phyloP scores from a whole-genome alignment of 306 rosid genomes.

The Senna siamea region DNA sequence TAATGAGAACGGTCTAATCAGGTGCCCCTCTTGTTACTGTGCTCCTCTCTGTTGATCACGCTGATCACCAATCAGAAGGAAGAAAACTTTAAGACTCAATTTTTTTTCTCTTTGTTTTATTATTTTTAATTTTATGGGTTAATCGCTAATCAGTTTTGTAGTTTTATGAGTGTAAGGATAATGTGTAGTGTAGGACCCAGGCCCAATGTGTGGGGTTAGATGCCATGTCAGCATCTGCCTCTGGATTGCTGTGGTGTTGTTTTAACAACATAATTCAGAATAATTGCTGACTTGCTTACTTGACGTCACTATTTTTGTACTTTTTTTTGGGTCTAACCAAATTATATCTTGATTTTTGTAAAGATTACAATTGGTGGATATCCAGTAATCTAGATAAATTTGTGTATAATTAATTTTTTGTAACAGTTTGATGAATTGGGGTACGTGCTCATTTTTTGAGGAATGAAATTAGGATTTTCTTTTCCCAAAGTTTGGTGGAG shows the following conservation, averaged over 20 bases:
- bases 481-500: not conserved
- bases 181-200: conserved; percentile 24
- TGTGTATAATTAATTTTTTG: too few species aligned
- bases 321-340: too few species aligned
- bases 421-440: too few species aligned
- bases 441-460: too few species aligned
- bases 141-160: conserved; percentile 35
- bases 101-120: not conserved
- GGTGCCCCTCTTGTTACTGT: conserved; percentile 82
- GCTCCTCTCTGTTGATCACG: conserved; percentile 43
- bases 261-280: conserved; percentile 13
- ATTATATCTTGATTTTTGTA: too few species aligned
- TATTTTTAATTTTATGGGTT: not conserved
- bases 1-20: conserved; percentile 86
- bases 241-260: not conserved
- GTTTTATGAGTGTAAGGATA: conserved; percentile 31
- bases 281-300: conserved; percentile 4
- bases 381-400: too few species aligned
- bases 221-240: conserved; percentile 30
- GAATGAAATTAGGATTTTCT: not conserved
- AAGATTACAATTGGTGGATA: too few species aligned
- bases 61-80: not conserved
- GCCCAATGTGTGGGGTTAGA: conserved; percentile 24
- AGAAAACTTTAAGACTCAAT: not conserved
- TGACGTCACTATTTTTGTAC: not conserved